Evolutionary conservation across 495 filamentous ascomycete genomes (phyloP).

Genomic region (Immersiella caudata): DNA sequence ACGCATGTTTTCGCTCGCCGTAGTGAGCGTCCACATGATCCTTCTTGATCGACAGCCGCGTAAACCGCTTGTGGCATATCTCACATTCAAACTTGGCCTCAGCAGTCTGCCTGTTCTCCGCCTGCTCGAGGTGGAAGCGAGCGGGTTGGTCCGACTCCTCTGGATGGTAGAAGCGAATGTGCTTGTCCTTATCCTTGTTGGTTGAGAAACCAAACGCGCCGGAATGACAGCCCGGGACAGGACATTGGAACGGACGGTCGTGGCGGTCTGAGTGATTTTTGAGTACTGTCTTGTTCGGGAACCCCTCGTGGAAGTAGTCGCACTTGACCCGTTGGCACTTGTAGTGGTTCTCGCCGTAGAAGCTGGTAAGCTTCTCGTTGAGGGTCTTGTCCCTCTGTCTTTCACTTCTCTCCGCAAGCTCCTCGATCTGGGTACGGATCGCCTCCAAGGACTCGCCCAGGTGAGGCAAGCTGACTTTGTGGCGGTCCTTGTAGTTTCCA

Average conservation of each 20-base stretch:
- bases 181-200: conserved; percentile 45
- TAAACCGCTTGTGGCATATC: conserved; percentile 52
- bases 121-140: conserved; percentile 4
- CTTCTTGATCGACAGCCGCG: conserved; percentile 50
- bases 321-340: conserved; percentile 49
- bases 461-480: conserved; percentile 23
- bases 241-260: conserved; percentile 46
- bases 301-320: conserved; percentile 50
- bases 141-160: conserved; percentile 21
- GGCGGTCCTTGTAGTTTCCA: conserved; percentile 21
- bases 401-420: conserved; percentile 5
- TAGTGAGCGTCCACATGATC: conserved; percentile 53
- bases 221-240: conserved; percentile 32
- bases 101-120: conserved; percentile 11
- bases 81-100: conserved; percentile 48
- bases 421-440: conserved; percentile 36
- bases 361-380: conserved; percentile 23
- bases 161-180: conserved; percentile 35
- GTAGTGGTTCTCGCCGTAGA: conserved; percentile 43
- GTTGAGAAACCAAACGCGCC: conserved; percentile 42
- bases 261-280: conserved; percentile 43
- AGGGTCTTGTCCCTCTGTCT: not conserved
- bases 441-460: conserved; percentile 31
- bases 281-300: conserved; percentile 31
- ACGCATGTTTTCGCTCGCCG: conserved; percentile 51